Evolutionary conservation across 164 flowering plant genomes (phyloP), one percentile per base, ranked within the genome.

Genomic region (Chimonanthus salicifolius): DNA sequence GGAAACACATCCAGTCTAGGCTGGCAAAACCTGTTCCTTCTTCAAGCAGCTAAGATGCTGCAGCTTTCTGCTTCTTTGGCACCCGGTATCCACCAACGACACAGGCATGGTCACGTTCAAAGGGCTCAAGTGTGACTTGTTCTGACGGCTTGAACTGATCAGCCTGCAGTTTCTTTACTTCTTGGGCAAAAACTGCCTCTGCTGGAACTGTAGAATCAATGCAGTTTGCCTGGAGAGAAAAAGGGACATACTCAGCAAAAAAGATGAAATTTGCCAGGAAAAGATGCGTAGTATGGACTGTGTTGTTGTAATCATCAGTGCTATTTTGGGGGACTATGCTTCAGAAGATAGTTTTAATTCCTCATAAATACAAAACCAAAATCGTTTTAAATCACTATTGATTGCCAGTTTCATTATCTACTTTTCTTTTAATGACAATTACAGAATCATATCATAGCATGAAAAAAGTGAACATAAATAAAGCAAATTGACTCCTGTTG

Each of bases 31-130:
- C 65, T 7, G 7, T 16, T 62, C 20, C 7, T 62, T n/a, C 33
- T 33, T 33, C 33, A 33, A 33, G 33, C 33, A 33, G 9, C 58
- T 67, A 33, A 5, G n/a, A 45, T 0, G 84, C 78, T 58, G 80
- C 85, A 71, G 78, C 72, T 71, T 91, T 92, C 62, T 85, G 84
- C 51, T 94, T 92, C 90, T 92, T 94, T 1, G 97, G 91, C 81
- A 86, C 62, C 7, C 99, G 76, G 82, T 95, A 95, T 7, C 87
- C 87, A 68, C 99, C 99, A 43, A 95, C 94, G n/a, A 95, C 99
- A 85, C 98, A 93, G 67, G 98, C 99, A 82, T 95, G 98, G 79
- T 94, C 99, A 43, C 98, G 82, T 80, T 95, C 99, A 73, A 88
- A 93, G 1, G 97, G 97, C 79, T 94, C 97, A 10, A 94, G 90